Conservation (phyloP, 805 yeast species). For the Kodamaea lidongshanica region DNA sequence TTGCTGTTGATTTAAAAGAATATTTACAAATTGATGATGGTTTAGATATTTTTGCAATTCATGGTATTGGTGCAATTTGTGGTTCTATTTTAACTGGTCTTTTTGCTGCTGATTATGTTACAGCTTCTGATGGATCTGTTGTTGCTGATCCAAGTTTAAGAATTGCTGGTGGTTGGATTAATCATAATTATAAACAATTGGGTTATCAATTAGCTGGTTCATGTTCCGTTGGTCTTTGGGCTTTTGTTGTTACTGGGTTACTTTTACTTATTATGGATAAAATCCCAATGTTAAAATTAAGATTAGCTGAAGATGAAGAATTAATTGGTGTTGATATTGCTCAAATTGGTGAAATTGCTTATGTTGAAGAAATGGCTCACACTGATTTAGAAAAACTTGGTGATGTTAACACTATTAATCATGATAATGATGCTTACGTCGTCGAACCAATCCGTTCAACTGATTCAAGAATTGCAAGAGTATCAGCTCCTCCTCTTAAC, state of each 20-base stretch:
- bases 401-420: conserved; percentile 1
- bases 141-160: conserved; percentile 18
- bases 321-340: conserved; percentile 81
- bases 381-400: conserved; percentile 15
- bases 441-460: conserved; percentile 75
- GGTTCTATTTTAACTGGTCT: conserved; percentile 86
- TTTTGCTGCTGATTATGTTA: conserved; percentile 86
- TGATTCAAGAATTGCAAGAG: conserved; percentile 32
- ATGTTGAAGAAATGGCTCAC: conserved; percentile 41
- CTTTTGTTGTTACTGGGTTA: conserved; percentile 66
- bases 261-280: conserved; percentile 62
- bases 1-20: conserved; percentile 75
- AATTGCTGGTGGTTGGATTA: conserved; percentile 83
- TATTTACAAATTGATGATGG: conserved; percentile 82
- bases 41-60: conserved; percentile 88
- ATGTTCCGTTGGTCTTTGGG: conserved; percentile 65
- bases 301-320: conserved; percentile 84
- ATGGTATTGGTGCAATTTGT: conserved; percentile 87
- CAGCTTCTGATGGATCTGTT: conserved; percentile 70
- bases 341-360: conserved; percentile 87
- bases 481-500: too few species aligned
- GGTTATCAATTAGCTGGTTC: conserved; percentile 85
- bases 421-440: conserved; percentile 42
- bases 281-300: conserved; percentile 73
- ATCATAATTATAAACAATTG: conserved; percentile 74